Evolutionary conservation across 2,329 filamentous ascomycete genomes (phyloP), one percentile per base, ranked within the genome.

Genomic region (Beauveria brongniartii): DNA sequence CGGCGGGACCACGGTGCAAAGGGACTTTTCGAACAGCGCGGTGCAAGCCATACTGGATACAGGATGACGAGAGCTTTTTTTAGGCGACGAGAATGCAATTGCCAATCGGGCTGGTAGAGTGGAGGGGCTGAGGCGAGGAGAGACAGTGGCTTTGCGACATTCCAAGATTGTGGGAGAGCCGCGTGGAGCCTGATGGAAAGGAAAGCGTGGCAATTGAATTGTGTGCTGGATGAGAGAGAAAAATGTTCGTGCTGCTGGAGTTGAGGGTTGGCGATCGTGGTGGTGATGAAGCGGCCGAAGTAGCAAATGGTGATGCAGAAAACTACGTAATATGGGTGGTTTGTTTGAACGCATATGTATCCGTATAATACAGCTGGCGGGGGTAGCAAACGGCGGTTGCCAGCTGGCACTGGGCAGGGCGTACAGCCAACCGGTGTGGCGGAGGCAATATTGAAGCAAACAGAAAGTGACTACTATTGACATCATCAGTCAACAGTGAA

Each of bases 141-240:
- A 46, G 40, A 44, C 40, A 46, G 41, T 58, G 55, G 46, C 46
- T 58, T 58, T 58, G 46, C 44, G 55, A 58, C 55, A 58, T 58
- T 51, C 46, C 55, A 50, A 20, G 7, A 26, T 22, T 51, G 8
- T 52, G 48, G 18, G 14, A 50, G 24, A 24, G n/a, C 30, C 37
- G 52, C 52, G 37, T 41, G 34, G 37, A 54, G 52, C 51, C n/a
- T 22, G 9, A 14, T 16, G 44, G 9, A 22, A 14, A 46, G 20
- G 9, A 12, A 16, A 24, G 44, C 5, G 16, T 12, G 12, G 44
- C 20, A 47, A 2, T 34, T 3, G 30, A 22, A 22, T 34, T 34
- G 34, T 37, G 12, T 28, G 20, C n/a, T 28, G 24, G 9, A 55
- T 30, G 24, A 37, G 44, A 47, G 37, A 40, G 9, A n/a, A 30